These are phyloP conservation scores for Oenanthe sinensis DNA, from an alignment of 129 eudicot genomes.

Conservation along the genomic window DNA sequence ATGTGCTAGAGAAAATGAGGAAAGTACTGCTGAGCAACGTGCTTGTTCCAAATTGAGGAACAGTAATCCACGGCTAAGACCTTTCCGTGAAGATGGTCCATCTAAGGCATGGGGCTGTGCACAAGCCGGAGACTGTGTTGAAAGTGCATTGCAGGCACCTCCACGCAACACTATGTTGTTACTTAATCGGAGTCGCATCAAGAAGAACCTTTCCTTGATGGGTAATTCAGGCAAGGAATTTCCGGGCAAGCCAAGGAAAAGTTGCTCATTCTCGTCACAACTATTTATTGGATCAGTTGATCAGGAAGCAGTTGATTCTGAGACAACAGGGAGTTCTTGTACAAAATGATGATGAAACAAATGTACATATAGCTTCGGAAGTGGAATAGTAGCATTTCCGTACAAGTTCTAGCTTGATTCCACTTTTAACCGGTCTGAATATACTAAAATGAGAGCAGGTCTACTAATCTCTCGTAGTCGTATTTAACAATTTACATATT, in stretches of 20 bases:
- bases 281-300: conserved; percentile 39
- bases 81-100: conserved; percentile 58
- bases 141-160: conserved; percentile 70
- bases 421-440: conserved; percentile 1
- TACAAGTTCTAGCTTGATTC: not conserved
- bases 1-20: conserved; percentile 55
- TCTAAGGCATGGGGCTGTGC: conserved; percentile 73
- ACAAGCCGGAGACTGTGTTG: conserved; percentile 63
- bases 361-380: conserved; percentile 27
- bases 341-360: conserved; percentile 29
- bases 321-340: conserved; percentile 34
- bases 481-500: conserved; percentile 5
- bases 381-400: not conserved
- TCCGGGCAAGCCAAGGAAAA: conserved; percentile 50
- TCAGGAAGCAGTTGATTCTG: conserved; percentile 44
- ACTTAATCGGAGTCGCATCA: conserved; percentile 36
- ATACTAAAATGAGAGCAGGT: not conserved
- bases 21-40: conserved; percentile 35
- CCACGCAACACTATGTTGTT: conserved; percentile 45
- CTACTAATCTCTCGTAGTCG: conserved; percentile 1
- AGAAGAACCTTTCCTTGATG: conserved; percentile 51
- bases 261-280: conserved; percentile 35
- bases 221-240: conserved; percentile 36
- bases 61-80: conserved; percentile 38
- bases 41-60: conserved; percentile 42